Base-by-base conservation (phyloP, 1,284 basidiomycete genomes). In the Boletus smithii region DNA sequence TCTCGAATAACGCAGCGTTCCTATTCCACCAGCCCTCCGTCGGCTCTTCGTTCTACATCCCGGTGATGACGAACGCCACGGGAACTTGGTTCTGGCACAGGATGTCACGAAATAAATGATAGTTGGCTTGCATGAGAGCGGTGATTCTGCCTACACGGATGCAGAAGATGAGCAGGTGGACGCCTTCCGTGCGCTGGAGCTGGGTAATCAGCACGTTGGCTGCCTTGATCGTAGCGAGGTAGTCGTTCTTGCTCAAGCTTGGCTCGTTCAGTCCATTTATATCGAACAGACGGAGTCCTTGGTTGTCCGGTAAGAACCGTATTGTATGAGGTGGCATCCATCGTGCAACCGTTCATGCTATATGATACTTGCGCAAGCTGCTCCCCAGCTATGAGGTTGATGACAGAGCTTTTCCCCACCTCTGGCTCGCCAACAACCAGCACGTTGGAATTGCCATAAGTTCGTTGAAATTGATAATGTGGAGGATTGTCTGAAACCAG, bases 81-180 rank as follows among this genome's bases (percentile, higher is more conserved):
- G 63, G 61, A 1, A 62, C 63, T 14, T 50, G 42, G 20, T 45
- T 41, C 36, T 63, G 58, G 11, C 63, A 66, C 4, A 62, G 36
- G 31, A 55, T 49, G n/a, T 63, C 42, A 20, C 43, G 26, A 44
- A 66, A 65, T 17, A 66, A 16, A 8, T 13, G 32, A n/a, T 65
- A 65, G 33, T 63, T 65, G 34, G 23, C 43, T 31, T 59, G 49
- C 24, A 34, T 54, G 27, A 47, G 42, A 1, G 44, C 27, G 3
- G 60, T 60, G 30, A 65, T 55, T 29, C 65, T 53, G 18, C 62
- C 54, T 4, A 52, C 62, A 13, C 54, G 57, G n/a, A 66, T 46
- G 37, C 62, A 62, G 20, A 62, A 63, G 11, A 63, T 8, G 7
- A 66, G 39, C 8, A 63, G 57, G 13, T 50, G 46, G 32, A 66